phyloP scores from a whole-genome alignment of 2,329 filamentous ascomycete genomes.

The Pseudogymnoascus sp. region DNA sequence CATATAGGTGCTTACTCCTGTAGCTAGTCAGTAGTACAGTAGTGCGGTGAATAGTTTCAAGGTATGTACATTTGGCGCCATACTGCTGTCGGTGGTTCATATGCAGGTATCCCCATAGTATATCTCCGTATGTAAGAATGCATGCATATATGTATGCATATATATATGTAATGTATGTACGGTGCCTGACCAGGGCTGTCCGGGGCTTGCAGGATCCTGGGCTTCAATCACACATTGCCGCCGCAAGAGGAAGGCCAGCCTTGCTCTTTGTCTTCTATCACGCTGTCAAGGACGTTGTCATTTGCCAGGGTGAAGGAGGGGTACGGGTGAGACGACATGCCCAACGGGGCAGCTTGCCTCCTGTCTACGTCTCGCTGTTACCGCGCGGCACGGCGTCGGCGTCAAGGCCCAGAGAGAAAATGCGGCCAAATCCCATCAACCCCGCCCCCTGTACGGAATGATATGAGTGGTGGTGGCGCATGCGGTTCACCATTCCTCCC shows the following conservation, averaged over 20 bases:
- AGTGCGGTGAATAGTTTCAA: neutral
- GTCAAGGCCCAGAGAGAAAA: neutral
- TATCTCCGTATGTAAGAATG: conserved; percentile 1
- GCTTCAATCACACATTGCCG: neutral
- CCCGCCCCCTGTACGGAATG: neutral
- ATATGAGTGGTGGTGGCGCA: neutral
- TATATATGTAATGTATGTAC: neutral
- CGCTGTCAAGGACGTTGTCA: neutral
- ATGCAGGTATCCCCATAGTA: neutral
- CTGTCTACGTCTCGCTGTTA: neutral
- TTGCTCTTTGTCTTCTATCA: neutral
- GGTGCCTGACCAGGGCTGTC: neutral
- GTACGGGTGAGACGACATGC: neutral
- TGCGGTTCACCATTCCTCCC: neutral
- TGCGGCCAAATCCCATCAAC: neutral
- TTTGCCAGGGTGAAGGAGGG: neutral
- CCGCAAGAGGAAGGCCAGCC: neutral
- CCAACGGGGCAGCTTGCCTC: neutral
- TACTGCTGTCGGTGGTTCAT: neutral
- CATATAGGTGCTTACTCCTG: neutral
- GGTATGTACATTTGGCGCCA: neutral
- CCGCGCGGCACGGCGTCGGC: neutral
- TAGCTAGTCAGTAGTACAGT: conserved; percentile 1
- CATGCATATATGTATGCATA: conserved; percentile 3
- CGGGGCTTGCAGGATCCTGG: too few species aligned